A percentile compares a stretch with the other conserved stretches of the same genome.
These are phyloP conservation scores for Salix suchowensis DNA, from an alignment of 345 rosid genomes.

Conservation along the genomic window DNA sequence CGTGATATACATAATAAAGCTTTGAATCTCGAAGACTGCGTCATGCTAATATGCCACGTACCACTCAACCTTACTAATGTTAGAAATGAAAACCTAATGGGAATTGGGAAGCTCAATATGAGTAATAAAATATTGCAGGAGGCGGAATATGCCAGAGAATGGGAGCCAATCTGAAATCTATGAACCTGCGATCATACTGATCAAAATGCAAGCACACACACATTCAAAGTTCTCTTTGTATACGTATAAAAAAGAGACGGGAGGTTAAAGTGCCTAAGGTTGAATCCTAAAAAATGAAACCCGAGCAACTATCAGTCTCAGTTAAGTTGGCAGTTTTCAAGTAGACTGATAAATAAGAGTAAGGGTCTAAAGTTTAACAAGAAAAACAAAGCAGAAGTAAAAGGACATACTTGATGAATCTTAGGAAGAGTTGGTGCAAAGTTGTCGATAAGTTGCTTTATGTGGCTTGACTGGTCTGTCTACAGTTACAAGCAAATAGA, in stretches of 20 bases:
- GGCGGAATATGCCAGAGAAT: neutral
- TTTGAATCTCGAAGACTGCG: neutral
- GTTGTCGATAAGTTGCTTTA: constrained; percentile 40
- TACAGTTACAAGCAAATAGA: constrained; percentile 17
- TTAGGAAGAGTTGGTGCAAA: constrained; percentile 49
- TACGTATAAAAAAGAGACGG: neutral
- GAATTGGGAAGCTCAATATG: neutral
- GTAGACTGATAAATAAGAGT: neutral
- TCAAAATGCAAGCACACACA: neutral
- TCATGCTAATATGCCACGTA: no score
- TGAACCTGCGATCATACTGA: neutral
- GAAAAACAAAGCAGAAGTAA: neutral
- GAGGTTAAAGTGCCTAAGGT: neutral
- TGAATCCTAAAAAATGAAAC: neutral
- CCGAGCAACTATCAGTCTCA: neutral
- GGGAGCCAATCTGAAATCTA: neutral
- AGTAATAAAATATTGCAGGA: neutral
- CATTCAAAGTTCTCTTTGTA: no score
- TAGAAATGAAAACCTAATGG: no score
- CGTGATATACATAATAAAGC: neutral
- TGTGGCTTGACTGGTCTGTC: constrained; percentile 46
- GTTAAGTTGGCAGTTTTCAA: neutral
- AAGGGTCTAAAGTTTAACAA: neutral
- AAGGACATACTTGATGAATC: constrained; percentile 36
- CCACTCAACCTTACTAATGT: no score